Base-by-base conservation (phyloP, 1,139 yeast genomes). In the Candida sanyaensis region DNA sequence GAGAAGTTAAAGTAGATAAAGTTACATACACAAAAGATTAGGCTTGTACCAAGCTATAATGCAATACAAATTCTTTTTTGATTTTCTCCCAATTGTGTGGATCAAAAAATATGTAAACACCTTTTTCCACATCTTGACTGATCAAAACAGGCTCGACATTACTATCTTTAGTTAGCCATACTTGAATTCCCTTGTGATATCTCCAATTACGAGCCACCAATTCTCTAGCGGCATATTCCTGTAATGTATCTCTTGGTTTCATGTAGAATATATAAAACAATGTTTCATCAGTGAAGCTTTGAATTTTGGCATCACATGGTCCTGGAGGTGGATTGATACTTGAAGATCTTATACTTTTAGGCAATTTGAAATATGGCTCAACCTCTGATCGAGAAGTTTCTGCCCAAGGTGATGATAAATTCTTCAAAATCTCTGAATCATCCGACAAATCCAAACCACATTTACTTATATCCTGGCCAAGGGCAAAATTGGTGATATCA, bases 11-110 rank as follows among this genome's bases (percentile, higher is more conserved):
- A 66, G 97, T 93, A 29, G 98, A 92, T 64, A 91, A 91, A 68
- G 88, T 91, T 48, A 84, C 86, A 45, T 90, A 87, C 64, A 78
- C 85, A 54, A 90, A 88, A 65, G 85, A 82, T 54, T 58, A 74
- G 10, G 80, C 77, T 56, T 75, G 80, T 31, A 75, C 80, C n/a
- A 75, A 66, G 37, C 77, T 69, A 66, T 87, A 87, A 61, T 83
- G 84, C 59, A 87, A 75, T 34, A 86, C 83, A 68, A 87, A 85
- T 63, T 86, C 92, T 68, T 87, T 86, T 61, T 88, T 91, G 56
- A 93, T 91, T 69, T 90, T 89, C 60, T 90, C 96, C 99, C 99
- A 95, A 52, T 88, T 83, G 56, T 86, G 90, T 5, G 98, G 98
- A 62, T 95, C 99, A 65, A 95, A 95, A 65, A 95, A 93, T 41